These are phyloP conservation scores for Penicillium glabrum DNA, from an alignment of 2,329 filamentous ascomycete species.

Conservation along the genomic window DNA sequence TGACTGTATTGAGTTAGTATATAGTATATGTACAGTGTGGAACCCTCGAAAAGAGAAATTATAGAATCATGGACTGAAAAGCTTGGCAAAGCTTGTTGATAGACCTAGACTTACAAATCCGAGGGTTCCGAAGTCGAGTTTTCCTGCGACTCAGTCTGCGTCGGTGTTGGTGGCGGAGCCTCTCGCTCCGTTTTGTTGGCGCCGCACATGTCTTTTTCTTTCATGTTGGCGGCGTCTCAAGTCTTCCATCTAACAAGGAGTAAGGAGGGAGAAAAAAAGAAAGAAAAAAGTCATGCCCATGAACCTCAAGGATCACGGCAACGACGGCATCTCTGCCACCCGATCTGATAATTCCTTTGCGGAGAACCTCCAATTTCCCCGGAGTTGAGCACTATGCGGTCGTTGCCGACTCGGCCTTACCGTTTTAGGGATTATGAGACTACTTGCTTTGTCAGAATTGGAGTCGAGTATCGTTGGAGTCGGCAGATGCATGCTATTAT, in stretches of 20 bases:
- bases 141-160: slow-evolving; percentile 1
- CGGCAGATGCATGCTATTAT: not conserved
- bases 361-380: not conserved
- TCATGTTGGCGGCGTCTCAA: not conserved
- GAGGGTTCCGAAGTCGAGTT: slow-evolving; percentile 8
- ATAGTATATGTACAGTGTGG: not conserved
- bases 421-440: not conserved
- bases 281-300: not conserved
- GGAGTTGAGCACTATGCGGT: not conserved
- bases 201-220: not conserved
- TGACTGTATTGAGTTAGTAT: slow-evolving; percentile 2
- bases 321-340: slow-evolving; percentile 1
- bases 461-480: not conserved
- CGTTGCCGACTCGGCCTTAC: not conserved
- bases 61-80: not conserved
- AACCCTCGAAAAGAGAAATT: not conserved
- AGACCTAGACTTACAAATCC: slow-evolving; percentile 7
- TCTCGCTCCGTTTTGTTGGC: not conserved
- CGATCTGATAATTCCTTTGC: not conserved
- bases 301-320: not conserved
- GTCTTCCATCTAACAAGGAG: not conserved
- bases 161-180: not conserved
- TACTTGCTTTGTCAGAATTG: not conserved
- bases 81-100: slow-evolving; percentile 3
- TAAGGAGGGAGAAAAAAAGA: not conserved